These are phyloP conservation scores for Ettlia oleoabundans DNA, from an alignment of 139 green algal species.

Conservation along the genomic window DNA sequence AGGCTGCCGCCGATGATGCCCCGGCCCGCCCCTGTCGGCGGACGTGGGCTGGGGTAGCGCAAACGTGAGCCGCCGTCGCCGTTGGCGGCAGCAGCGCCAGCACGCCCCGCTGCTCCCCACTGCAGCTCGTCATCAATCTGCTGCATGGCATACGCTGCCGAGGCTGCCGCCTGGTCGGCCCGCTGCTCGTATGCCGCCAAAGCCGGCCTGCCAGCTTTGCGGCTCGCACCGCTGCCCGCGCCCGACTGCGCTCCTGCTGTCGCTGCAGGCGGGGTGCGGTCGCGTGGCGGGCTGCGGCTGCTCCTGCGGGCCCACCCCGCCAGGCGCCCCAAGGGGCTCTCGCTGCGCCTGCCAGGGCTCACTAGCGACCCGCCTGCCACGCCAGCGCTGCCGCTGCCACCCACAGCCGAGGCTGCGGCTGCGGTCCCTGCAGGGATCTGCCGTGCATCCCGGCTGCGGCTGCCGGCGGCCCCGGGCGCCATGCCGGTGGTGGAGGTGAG, in stretches of 20 bases:
- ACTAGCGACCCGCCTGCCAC: neutral
- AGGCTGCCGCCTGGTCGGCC: neutral
- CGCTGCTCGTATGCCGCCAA: neutral
- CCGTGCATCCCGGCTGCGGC: no score
- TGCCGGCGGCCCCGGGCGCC: no score
- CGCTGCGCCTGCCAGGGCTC: neutral
- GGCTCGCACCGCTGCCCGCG: neutral
- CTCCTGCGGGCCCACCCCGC: neutral
- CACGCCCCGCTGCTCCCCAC: neutral
- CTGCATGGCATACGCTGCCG: neutral
- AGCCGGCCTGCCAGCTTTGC: conserved; percentile 1
- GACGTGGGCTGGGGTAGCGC: no score
- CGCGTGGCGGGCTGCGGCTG: neutral
- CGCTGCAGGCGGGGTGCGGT: no score
- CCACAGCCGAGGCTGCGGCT: no score
- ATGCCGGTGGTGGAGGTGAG: neutral
- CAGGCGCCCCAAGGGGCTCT: no score
- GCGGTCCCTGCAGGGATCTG: no score
- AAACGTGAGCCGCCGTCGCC: no score
- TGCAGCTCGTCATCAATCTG: neutral
- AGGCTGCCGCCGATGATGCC: no score
- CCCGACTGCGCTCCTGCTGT: neutral
- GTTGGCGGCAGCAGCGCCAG: no score
- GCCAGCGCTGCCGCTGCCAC: neutral
- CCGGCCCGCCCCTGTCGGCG: no score